These are phyloP conservation scores for Rosa hybrid DNA, from an alignment of 331 rosid genomes.

Conservation along the genomic window DNA sequence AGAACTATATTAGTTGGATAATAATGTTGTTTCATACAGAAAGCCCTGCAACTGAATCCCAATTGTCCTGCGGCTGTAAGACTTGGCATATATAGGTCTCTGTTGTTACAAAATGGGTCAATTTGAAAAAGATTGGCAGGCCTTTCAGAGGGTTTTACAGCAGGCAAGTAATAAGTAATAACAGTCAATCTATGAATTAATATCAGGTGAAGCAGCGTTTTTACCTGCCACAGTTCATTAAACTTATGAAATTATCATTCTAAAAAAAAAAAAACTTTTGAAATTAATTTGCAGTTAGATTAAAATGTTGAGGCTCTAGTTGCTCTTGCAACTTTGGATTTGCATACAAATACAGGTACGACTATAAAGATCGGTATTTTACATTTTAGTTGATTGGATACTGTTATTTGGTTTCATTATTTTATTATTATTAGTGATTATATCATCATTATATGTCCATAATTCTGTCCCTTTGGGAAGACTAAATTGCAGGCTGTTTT, in stretches of 20 bases:
- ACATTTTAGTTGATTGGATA: neutral
- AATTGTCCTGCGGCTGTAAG: slow-evolving; percentile 95
- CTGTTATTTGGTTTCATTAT: neutral
- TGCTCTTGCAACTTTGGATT: slow-evolving; percentile 85
- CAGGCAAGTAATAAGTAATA: slow-evolving; percentile 69
- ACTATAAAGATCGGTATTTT: slow-evolving; percentile 15
- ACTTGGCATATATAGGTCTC: slow-evolving; percentile 83
- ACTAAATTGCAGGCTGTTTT: slow-evolving; percentile 33
- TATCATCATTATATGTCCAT: neutral
- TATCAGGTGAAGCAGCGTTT: neutral
- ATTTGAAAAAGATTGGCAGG: slow-evolving; percentile 86
- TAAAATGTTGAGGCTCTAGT: slow-evolving; percentile 96
- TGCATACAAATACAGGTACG: slow-evolving; percentile 77
- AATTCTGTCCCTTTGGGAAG: slow-evolving; percentile 26
- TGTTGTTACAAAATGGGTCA: slow-evolving; percentile 96
- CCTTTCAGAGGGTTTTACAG: slow-evolving; percentile 75
- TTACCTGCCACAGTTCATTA: slow-evolving; percentile 19
- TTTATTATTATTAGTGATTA: slow-evolving; percentile 7
- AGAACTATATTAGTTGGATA: slow-evolving; percentile 3
- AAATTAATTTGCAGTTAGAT: slow-evolving; percentile 61
- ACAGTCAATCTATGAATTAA: neutral
- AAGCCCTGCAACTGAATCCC: slow-evolving; percentile 87
- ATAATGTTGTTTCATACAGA: slow-evolving; percentile 46
- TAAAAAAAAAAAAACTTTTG: too few relatives aligned
- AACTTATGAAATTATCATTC: slow-evolving; percentile 12